A percentile compares a stretch with the other conserved stretches of the same genome.
Evolutionary conservation across 164 flowering plant species (phyloP).

Genomic region (Protea cynaroides): DNA sequence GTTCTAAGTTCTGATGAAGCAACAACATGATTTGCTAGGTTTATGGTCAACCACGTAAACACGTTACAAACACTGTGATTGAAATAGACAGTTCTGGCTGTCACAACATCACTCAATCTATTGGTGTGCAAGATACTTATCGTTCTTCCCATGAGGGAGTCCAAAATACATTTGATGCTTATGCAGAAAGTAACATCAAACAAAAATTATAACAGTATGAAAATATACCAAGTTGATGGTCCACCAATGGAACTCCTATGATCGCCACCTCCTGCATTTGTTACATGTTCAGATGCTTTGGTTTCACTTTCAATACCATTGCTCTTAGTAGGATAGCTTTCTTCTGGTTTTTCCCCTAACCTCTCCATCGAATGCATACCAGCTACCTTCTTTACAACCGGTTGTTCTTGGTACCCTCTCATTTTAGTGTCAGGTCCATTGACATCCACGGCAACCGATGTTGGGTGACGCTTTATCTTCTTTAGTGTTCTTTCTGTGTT

Average conservation of each 20-base stretch:
- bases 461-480: constrained; percentile 73
- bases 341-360: constrained; percentile 26
- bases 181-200: not conserved
- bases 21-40: not conserved
- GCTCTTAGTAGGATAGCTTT: constrained; percentile 14
- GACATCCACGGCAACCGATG: constrained; percentile 37
- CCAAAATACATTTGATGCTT: too few relatives aligned
- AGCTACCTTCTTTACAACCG: constrained; percentile 20
- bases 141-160: too few relatives aligned
- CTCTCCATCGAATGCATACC: constrained; percentile 28
- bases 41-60: not conserved
- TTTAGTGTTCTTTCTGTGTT: constrained; percentile 57
- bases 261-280: constrained; percentile 14
- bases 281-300: constrained; percentile 21
- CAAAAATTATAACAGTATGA: not conserved
- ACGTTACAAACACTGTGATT: not conserved
- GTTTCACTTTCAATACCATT: constrained; percentile 23
- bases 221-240: constrained; percentile 60
- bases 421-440: constrained; percentile 21
- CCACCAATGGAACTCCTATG: constrained; percentile 32
- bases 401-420: constrained; percentile 14
- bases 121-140: not conserved
- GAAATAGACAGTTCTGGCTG: not conserved
- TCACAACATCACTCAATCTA: not conserved
- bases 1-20: not conserved